Evolutionary conservation across 140 eudicot genomes (phyloP).

Genomic region (Erigeron philadelphicus): DNA sequence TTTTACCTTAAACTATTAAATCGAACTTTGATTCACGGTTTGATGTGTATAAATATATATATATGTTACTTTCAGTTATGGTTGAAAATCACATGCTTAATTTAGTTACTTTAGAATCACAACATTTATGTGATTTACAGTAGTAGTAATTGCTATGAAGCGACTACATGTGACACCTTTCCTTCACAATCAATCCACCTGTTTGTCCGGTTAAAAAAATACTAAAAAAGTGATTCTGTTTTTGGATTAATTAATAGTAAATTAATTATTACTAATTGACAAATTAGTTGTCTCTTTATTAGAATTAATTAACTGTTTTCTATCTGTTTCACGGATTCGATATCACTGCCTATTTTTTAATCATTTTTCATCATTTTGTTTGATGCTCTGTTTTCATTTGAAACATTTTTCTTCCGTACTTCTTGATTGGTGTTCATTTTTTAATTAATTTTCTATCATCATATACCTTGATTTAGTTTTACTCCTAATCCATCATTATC

Average conservation of each 20-base stretch:
- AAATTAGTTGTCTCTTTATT: neutral
- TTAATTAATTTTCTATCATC: neutral
- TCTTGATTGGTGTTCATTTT: conserved; percentile 15
- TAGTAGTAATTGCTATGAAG: neutral
- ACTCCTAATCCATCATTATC: conserved; percentile 19
- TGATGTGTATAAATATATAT: too few relatives aligned
- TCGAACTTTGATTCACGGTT: too few relatives aligned
- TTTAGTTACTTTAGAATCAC: too few relatives aligned
- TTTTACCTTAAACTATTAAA: too few relatives aligned
- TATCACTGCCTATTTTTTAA: conserved; percentile 4
- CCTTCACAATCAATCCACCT: conserved; percentile 31
- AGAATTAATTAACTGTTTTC: conserved; percentile 26
- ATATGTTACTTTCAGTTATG: too few relatives aligned
- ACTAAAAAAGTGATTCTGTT: neutral
- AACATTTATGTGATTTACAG: too few relatives aligned
- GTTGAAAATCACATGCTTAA: too few relatives aligned
- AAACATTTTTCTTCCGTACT: conserved; percentile 32
- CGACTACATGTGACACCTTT: conserved; percentile 27
- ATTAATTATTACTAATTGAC: too few relatives aligned
- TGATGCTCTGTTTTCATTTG: conserved; percentile 20
- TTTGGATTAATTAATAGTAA: neutral
- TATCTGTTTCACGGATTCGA: conserved; percentile 15
- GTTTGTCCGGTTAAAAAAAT: conserved; percentile 6
- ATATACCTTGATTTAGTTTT: conserved; percentile 13
- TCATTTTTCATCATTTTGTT: conserved; percentile 32